Conservation (phyloP, 2,329 filamentous ascomycete species). For the Alternaria panax region DNA sequence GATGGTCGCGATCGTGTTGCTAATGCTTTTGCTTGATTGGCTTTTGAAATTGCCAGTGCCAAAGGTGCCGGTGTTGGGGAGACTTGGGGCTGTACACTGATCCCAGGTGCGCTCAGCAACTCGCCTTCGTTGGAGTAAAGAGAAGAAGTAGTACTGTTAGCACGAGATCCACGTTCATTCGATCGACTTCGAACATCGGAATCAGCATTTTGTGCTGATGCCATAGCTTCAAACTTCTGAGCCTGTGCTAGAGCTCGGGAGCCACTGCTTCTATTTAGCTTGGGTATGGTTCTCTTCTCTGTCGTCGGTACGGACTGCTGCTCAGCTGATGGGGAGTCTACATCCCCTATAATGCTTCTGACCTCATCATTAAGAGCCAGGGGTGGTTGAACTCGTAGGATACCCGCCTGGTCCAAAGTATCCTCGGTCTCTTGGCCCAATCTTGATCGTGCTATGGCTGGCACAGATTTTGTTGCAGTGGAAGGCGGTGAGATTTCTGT, state of each 20-base stretch:
- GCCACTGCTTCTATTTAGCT: constrained; percentile 32
- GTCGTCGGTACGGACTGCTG: not conserved
- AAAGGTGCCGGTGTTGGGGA: constrained; percentile 10
- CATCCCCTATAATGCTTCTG: not conserved
- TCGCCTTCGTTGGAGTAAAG: constrained; percentile 11
- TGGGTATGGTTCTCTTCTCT: constrained; percentile 32
- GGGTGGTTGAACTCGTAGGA: not conserved
- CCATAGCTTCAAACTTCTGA: constrained; percentile 41
- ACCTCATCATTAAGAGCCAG: not conserved
- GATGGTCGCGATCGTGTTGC: not conserved
- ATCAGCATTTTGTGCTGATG: constrained; percentile 17
- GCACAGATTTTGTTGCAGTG: not conserved
- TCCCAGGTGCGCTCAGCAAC: not conserved
- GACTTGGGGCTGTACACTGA: not conserved
- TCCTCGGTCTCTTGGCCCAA: not conserved
- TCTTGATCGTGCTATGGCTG: not conserved
- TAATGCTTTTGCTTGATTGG: constrained; percentile 1
- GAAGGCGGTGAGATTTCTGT: not conserved
- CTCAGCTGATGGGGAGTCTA: not conserved
- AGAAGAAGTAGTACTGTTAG: constrained; percentile 5
- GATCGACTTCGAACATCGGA: not conserved
- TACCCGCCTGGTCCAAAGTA: not conserved
- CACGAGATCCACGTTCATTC: constrained; percentile 15
- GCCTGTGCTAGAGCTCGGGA: constrained; percentile 39
- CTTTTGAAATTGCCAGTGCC: constrained; percentile 2